These are phyloP conservation scores for Biancaea sappan DNA, from an alignment of 306 rosid species.

Conservation along the genomic window DNA sequence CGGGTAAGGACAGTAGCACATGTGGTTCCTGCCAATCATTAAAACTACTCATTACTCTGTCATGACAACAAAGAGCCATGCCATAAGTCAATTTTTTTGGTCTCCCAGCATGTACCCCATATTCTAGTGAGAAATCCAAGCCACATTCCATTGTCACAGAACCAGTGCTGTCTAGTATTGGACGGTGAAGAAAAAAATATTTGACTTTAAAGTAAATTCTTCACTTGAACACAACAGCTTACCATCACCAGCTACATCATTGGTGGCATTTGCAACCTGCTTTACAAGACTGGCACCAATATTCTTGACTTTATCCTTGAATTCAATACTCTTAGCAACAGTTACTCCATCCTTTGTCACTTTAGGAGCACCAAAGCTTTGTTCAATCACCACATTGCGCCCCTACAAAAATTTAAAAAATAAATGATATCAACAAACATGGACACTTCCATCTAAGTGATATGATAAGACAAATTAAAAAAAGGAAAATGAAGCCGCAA, in stretches of 20 bases:
- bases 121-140: background rate
- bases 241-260: conserved; percentile 97
- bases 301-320: conserved; percentile 86
- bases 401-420: conserved; percentile 64
- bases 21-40: conserved; percentile 73
- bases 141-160: background rate
- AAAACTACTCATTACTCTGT: conserved; percentile 8
- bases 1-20: conserved; percentile 90
- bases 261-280: conserved; percentile 98
- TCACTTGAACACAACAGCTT: conserved; percentile 28
- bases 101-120: background rate
- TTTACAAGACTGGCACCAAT: conserved; percentile 96
- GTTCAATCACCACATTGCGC: conserved; percentile 87
- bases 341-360: conserved; percentile 98
- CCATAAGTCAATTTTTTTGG: background rate
- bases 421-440: background rate
- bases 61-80: background rate
- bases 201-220: background rate
- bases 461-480: background rate
- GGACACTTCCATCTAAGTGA: background rate
- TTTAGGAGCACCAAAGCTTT: conserved; percentile 92
- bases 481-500: background rate
- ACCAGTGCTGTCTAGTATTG: background rate
- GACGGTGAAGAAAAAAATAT: background rate
- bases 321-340: conserved; percentile 91